Evolutionary conservation across 352 stramenopile genomes (phyloP), one percentile per base, ranked within the genome.

Genomic region (Pythium catenulatum): DNA sequence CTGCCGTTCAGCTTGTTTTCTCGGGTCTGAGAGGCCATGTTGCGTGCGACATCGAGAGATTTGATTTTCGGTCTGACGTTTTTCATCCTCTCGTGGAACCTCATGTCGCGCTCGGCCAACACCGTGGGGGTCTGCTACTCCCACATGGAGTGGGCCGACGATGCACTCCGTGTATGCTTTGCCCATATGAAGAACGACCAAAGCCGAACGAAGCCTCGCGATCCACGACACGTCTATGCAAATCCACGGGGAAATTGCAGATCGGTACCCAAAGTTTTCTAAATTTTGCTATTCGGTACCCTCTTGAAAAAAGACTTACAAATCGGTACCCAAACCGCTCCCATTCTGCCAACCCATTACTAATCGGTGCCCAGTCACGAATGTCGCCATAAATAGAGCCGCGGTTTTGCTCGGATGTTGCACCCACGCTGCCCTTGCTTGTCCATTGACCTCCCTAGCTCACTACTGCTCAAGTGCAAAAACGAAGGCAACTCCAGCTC

Each of bases 161-260:
- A 93, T 80, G 79, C 90, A 21, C 43, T 92, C 1, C 73, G 83
- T 25, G 83, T 92, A 0, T 90, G 86, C 56, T 93, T 92, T 46
- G 79, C 87, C 0, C 80, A 93, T 34, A 91, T 88, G 80, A 92
- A 92, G 41, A 92, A 86, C 11, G 77, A 91, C 27, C 81, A 93
- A 61, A 30, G 52, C 15, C 88, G 81, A 14, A 73, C 58, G 9
- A 45, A 77, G 2, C 78, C 84, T 36, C 66, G 70, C 5, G 88
- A 93, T 61, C 86, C 88, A 25, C 77, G 66, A 17, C 88, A 91
- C 48, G 36, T 91, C 13, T 92, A 92, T 45, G 75, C 86, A 30
- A 91, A 92, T 54, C 88, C 86, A 45, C 30, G n/a, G n/a, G 46
- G 46, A 54, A 54, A 54, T 54, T 54, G 46, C 46, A 54, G 23